Percentiles rank a stretch among this genome's conserved stretches.
Conservation (phyloP, 257 asterid species). For the Paraleonurus japonicus region DNA sequence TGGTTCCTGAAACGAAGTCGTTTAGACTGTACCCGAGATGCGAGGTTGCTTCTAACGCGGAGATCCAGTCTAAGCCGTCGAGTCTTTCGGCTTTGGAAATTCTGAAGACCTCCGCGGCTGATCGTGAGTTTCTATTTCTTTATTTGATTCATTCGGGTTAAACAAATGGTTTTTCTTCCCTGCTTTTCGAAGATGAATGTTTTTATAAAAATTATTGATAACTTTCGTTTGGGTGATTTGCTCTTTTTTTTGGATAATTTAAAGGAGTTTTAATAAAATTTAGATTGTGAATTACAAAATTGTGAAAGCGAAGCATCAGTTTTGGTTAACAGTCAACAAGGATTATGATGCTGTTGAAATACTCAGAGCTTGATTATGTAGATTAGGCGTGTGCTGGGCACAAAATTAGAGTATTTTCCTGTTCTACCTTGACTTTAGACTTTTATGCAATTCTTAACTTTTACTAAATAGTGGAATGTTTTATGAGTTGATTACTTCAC, state of each 20-base stretch:
- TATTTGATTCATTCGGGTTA: not conserved
- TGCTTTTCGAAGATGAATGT: not conserved
- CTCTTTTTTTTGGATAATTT: not conserved
- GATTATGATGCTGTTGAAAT: slow-evolving; percentile 2
- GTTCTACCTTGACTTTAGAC: slow-evolving; percentile 6
- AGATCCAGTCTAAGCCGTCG: slow-evolving; percentile 43
- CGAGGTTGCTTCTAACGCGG: slow-evolving; percentile 34
- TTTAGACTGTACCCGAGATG: slow-evolving; percentile 46
- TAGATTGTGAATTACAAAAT: slow-evolving; percentile 4
- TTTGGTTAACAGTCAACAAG: not conserved
- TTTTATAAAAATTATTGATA: not conserved
- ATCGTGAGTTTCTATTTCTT: slow-evolving; percentile 48
- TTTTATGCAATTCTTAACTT: not conserved
- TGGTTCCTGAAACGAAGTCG: slow-evolving; percentile 26
- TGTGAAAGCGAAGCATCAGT: not conserved
- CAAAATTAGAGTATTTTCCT: slow-evolving; percentile 3
- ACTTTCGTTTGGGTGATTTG: not conserved
- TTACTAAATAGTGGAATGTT: not conserved
- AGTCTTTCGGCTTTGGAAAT: slow-evolving; percentile 72
- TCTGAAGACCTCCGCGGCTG: slow-evolving; percentile 72
- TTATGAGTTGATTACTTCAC: not conserved
- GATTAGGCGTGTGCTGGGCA: slow-evolving; percentile 12
- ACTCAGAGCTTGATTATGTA: slow-evolving; percentile 1
- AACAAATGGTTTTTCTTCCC: not conserved
- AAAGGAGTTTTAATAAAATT: not conserved